phyloP scores from a whole-genome alignment of 768 basidiomycete genomes.

The Trametes punicea region DNA sequence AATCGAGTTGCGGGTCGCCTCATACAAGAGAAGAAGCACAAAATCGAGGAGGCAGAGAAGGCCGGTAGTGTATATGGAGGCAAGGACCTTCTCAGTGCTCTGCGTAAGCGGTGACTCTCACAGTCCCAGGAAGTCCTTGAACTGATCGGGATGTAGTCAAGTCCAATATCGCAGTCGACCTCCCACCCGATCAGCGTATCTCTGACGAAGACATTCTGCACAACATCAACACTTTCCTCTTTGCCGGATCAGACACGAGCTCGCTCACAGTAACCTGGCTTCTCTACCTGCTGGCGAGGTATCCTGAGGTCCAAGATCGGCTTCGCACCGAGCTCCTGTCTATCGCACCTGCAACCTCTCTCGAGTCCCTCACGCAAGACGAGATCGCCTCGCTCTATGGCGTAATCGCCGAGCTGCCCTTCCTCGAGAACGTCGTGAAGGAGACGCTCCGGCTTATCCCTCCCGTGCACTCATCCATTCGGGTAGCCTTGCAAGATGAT shows the following conservation, averaged over 20 bases:
- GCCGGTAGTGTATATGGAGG: constrained; percentile 50
- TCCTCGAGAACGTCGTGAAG: constrained; percentile 70
- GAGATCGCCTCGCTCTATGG: constrained; percentile 60
- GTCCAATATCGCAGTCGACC: constrained; percentile 72
- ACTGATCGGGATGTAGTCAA: constrained; percentile 72
- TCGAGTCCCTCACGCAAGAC: constrained; percentile 51
- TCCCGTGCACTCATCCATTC: constrained; percentile 77
- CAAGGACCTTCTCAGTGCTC: constrained; percentile 72
- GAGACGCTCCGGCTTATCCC: constrained; percentile 78
- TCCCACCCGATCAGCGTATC: constrained; percentile 66
- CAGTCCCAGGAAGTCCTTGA: no score
- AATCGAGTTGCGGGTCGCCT: constrained; percentile 68
- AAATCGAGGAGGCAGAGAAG: constrained; percentile 58
- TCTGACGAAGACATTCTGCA: constrained; percentile 86
- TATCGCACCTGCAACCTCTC: constrained; percentile 38
- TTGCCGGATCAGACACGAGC: constrained; percentile 87
- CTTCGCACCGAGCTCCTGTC: constrained; percentile 66
- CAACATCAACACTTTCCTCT: constrained; percentile 87
- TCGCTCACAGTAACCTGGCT: constrained; percentile 85
- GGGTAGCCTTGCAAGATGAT: constrained; percentile 77
- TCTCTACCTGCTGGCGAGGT: constrained; percentile 65
- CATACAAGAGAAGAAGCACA: constrained; percentile 75
- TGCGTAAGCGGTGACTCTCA: constrained; percentile 49
- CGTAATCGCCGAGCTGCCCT: constrained; percentile 58
- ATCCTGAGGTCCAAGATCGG: constrained; percentile 63